A percentile compares a stretch with the other conserved stretches of the same genome.
These are phyloP conservation scores for Kuraishia piskuri DNA, from an alignment of 805 yeast genomes.

Conservation along the genomic window DNA sequence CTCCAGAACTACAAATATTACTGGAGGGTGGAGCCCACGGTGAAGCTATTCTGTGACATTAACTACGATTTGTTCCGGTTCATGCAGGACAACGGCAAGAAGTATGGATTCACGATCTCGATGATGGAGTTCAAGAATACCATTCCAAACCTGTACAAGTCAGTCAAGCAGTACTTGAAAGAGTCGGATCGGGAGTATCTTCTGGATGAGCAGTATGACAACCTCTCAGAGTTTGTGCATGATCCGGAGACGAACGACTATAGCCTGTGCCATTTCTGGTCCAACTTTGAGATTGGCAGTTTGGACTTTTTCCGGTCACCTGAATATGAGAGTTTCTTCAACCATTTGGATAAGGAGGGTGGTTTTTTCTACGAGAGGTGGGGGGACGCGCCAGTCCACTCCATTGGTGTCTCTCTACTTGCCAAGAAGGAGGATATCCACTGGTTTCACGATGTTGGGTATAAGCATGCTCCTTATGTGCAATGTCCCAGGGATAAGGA, in stretches of 20 bases:
- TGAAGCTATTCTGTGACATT: constrained; percentile 51
- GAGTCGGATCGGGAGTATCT: background rate
- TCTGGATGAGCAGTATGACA: background rate
- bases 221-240: constrained; percentile 3
- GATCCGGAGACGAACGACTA: constrained; percentile 21
- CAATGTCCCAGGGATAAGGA: constrained; percentile 21
- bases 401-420: constrained; percentile 32
- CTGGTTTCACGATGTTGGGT: constrained; percentile 25
- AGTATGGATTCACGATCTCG: constrained; percentile 61
- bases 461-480: constrained; percentile 23
- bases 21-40: constrained; percentile 75
- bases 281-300: constrained; percentile 70
- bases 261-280: constrained; percentile 78
- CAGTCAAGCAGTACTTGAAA: constrained; percentile 1
- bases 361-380: constrained; percentile 85
- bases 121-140: constrained; percentile 56
- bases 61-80: constrained; percentile 53
- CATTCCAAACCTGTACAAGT: constrained; percentile 33
- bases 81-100: constrained; percentile 45
- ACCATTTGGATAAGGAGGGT: constrained; percentile 56
- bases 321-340: constrained; percentile 51
- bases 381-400: constrained; percentile 68
- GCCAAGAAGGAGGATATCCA: constrained; percentile 16
- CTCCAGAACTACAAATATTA: constrained; percentile 55
- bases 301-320: constrained; percentile 53